Evolutionary conservation across 345 rosid genomes (phyloP).

Genomic region (Populus deltoides): DNA sequence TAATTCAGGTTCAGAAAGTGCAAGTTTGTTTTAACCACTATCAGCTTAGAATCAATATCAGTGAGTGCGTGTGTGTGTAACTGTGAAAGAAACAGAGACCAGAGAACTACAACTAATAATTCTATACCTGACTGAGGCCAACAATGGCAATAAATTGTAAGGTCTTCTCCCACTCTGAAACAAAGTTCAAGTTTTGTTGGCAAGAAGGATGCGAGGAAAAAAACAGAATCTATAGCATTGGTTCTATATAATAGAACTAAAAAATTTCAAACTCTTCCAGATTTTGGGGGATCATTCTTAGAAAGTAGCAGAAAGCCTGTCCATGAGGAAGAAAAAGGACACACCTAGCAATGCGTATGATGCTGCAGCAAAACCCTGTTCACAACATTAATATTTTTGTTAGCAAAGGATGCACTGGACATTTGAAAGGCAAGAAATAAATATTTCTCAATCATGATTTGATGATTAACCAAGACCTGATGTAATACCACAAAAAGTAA

Average conservation of each 20-base stretch:
- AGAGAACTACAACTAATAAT: conserved; percentile 10
- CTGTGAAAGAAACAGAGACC: neutral
- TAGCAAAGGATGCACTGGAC: conserved; percentile 8
- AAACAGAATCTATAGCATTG: neutral
- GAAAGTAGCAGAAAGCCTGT: neutral
- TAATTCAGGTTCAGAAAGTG: neutral
- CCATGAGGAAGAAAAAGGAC: conserved; percentile 23
- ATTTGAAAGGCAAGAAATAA: neutral
- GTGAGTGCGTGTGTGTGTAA: neutral
- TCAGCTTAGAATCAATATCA: neutral
- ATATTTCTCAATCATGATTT: neutral
- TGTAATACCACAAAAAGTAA: neutral
- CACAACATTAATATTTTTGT: conserved; percentile 11
- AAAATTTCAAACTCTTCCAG: neutral
- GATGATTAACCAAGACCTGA: neutral
- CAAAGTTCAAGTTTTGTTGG: conserved; percentile 8
- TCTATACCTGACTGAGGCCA: conserved; percentile 68
- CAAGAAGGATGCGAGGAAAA: conserved; percentile 4
- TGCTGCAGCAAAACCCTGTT: conserved; percentile 64
- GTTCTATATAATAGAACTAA: neutral
- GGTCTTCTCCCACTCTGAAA: conserved; percentile 90
- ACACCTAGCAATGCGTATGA: conserved; percentile 61
- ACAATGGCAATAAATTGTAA: conserved; percentile 72
- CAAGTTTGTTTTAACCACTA: neutral
- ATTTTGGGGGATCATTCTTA: neutral